Percentiles rank a stretch among this genome's conserved stretches.
phyloP scores from a whole-genome alignment of 129 eudicot species.

The Apium graveolens region DNA sequence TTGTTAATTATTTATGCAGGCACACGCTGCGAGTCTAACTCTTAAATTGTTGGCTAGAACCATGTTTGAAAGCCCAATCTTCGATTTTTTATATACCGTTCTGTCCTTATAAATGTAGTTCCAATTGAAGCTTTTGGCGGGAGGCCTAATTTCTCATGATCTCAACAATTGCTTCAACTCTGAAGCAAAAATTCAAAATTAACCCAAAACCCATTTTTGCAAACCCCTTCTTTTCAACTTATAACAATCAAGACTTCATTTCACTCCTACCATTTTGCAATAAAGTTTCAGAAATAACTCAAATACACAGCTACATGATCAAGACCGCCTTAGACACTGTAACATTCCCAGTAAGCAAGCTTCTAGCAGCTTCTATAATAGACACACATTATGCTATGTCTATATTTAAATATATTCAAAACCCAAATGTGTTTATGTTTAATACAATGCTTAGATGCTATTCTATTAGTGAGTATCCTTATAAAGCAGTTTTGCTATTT shows the following conservation, averaged over 20 bases:
- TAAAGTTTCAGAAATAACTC: constrained; percentile 17
- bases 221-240: not conserved
- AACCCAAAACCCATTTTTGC: not conserved
- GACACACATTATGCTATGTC: constrained; percentile 24
- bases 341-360: constrained; percentile 35
- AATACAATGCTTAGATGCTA: constrained; percentile 34
- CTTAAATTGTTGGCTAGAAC: too few relatives aligned
- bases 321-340: constrained; percentile 24
- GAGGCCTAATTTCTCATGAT: constrained; percentile 12
- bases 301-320: constrained; percentile 28
- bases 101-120: not conserved
- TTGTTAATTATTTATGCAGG: too few relatives aligned
- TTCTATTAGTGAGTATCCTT: constrained; percentile 24
- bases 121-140: not conserved
- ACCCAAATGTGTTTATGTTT: constrained; percentile 34
- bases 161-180: not conserved
- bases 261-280: constrained; percentile 17
- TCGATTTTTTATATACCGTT: too few relatives aligned
- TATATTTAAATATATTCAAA: constrained; percentile 18
- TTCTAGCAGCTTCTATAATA: constrained; percentile 23
- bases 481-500: constrained; percentile 22
- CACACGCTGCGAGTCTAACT: too few relatives aligned
- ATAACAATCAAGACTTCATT: constrained; percentile 17
- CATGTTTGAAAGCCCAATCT: too few relatives aligned
- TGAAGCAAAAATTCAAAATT: constrained; percentile 3